A percentile compares a stretch with the other conserved stretches of the same genome.
Evolutionary conservation across 2,329 filamentous ascomycete genomes (phyloP).

Genomic region (Aspergillus ochraceoroseus): DNA sequence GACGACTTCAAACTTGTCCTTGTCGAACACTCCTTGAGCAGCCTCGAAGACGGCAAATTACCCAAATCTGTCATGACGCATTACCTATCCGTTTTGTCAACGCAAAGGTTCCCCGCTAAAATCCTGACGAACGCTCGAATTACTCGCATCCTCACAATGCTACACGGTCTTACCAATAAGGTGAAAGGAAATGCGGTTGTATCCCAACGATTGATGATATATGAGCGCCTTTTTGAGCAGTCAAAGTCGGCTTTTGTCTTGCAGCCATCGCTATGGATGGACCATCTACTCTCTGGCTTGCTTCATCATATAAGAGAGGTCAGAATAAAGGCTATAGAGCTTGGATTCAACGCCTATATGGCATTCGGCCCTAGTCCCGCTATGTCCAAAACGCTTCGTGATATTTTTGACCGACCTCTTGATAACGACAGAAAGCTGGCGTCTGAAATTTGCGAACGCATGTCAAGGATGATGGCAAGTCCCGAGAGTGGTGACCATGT

Average conservation of each 20-base stretch:
- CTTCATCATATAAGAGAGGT: constrained; percentile 74
- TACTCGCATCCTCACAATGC: constrained; percentile 62
- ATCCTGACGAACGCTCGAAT: constrained; percentile 69
- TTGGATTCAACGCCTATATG: constrained; percentile 67
- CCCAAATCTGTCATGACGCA: constrained; percentile 75
- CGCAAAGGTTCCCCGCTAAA: constrained; percentile 71
- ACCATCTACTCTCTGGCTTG: constrained; percentile 76
- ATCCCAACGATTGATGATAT: constrained; percentile 70
- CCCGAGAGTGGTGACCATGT: constrained; percentile 61
- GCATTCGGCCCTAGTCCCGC: constrained; percentile 64
- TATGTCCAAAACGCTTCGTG: constrained; percentile 59
- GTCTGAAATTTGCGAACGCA: constrained; percentile 61
- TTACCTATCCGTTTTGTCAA: constrained; percentile 72
- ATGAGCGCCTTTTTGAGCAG: constrained; percentile 70
- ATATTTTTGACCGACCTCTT: constrained; percentile 48
- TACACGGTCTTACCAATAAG: constrained; percentile 68
- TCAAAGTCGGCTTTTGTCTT: constrained; percentile 64
- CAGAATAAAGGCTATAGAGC: constrained; percentile 64
- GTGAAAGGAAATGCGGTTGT: constrained; percentile 76
- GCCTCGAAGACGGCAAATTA: constrained; percentile 61
- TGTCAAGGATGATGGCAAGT: constrained; percentile 61
- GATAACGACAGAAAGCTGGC: constrained; percentile 60
- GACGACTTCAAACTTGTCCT: constrained; percentile 76
- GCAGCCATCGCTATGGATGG: constrained; percentile 69
- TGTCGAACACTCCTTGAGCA: constrained; percentile 71